Conservation (phyloP, 1,139 yeast species). For the Sugiyamaella castrensis region DNA sequence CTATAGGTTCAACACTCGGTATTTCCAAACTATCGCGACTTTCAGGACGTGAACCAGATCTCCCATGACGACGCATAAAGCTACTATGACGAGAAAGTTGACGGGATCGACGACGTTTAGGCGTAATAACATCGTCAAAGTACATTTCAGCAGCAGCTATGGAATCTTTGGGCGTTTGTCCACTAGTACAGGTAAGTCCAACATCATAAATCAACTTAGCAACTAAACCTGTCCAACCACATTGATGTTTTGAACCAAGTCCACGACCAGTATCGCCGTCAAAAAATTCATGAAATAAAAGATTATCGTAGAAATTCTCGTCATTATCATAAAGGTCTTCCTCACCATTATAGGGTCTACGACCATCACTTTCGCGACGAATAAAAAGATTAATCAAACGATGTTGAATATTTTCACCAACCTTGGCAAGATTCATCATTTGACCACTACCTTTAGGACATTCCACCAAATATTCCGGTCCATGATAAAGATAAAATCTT, state of each 20-base stretch:
- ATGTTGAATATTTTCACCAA: conserved; percentile 89
- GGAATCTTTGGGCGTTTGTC: conserved; percentile 37
- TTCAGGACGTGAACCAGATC: conserved; percentile 8
- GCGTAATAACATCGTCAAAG: conserved; percentile 38
- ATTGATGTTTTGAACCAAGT: conserved; percentile 91
- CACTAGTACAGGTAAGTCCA: conserved; percentile 51
- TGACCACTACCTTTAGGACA: conserved; percentile 85
- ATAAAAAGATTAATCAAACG: conserved; percentile 77
- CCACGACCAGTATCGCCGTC: conserved; percentile 97
- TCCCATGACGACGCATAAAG: conserved; percentile 13
- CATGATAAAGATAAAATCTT: conserved; percentile 86
- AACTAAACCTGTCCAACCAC: conserved; percentile 96
- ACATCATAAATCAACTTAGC: conserved; percentile 94
- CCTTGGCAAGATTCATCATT: conserved; percentile 77
- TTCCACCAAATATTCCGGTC: conserved; percentile 80
- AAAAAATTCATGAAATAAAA: conserved; percentile 84
- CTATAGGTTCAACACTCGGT: not conserved
- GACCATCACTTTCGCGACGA: conserved; percentile 61
- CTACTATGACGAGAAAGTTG: conserved; percentile 17
- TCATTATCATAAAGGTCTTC: conserved; percentile 59
- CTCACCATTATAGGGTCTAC: conserved; percentile 80
- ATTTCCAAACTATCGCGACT: conserved; percentile 10
- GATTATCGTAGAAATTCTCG: conserved; percentile 69
- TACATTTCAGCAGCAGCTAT: conserved; percentile 39
- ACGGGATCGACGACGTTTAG: conserved; percentile 13